Percentiles rank a stretch among this genome's conserved stretches.
These are phyloP conservation scores for Microbotryum violaceum DNA, from an alignment of 1,284 basidiomycete genomes.

Conservation along the genomic window DNA sequence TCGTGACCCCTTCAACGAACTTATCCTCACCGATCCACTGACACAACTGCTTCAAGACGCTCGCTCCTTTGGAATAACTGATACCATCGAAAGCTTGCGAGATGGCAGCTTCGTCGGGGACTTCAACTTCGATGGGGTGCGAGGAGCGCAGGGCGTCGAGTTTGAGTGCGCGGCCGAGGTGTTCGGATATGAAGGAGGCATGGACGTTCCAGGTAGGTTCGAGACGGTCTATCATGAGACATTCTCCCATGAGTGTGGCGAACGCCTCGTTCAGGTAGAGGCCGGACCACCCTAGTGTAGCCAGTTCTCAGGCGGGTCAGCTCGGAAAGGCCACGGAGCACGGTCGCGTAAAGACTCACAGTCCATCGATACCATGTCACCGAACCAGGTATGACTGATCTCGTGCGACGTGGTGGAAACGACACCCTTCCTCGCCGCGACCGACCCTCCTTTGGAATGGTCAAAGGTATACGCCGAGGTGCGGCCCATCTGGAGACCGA, in stretches of 20 bases:
- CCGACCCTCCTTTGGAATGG: too few species aligned
- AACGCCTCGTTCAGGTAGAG: slow-evolving; percentile 58
- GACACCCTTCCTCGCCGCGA: slow-evolving; percentile 19
- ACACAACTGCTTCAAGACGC: slow-evolving; percentile 89
- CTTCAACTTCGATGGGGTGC: slow-evolving; percentile 69
- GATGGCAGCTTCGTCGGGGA: too few species aligned
- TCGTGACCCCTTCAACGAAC: slow-evolving; percentile 52
- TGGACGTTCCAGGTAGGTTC: slow-evolving; percentile 51
- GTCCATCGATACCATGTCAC: slow-evolving; percentile 4
- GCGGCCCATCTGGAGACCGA: too few species aligned
- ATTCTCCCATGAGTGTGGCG: slow-evolving; percentile 67
- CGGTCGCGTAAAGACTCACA: slow-evolving; percentile 1
- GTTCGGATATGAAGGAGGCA: slow-evolving; percentile 49
- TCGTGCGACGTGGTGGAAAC: slow-evolving; percentile 40
- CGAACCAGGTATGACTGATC: slow-evolving; percentile 33
- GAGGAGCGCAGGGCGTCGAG: slow-evolving; percentile 86
- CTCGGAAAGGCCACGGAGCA: too few species aligned
- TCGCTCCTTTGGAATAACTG: slow-evolving; percentile 67
- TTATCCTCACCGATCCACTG: slow-evolving; percentile 81
- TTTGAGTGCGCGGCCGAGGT: slow-evolving; percentile 56
- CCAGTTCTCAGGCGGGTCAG: slow-evolving; percentile 58
- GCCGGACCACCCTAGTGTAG: slow-evolving; percentile 55
- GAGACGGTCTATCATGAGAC: slow-evolving; percentile 69
- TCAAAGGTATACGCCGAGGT: too few species aligned
- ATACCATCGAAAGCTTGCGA: slow-evolving; percentile 45